A percentile compares a stretch with the other conserved stretches of the same genome.
phyloP scores from a whole-genome alignment of 2,329 filamentous ascomycete genomes.

The Esteya vermicola region DNA sequence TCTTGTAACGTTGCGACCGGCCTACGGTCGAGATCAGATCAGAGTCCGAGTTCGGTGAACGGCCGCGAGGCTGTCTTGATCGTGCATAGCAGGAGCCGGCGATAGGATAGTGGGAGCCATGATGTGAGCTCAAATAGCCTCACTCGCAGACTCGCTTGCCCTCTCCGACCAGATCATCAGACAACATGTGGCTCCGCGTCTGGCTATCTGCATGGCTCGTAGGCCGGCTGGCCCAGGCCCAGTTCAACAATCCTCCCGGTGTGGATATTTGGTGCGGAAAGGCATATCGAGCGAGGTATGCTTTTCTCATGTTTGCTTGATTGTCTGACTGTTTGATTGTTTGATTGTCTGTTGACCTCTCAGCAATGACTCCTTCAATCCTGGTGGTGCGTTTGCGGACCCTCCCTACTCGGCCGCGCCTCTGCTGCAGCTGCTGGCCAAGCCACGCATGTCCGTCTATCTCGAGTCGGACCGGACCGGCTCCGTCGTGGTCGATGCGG shows the following conservation, averaged over 20 bases:
- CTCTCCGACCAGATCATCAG: no score
- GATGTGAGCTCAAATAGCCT: no score
- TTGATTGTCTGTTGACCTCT: background rate
- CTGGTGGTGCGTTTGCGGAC: background rate
- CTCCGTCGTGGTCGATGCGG: background rate
- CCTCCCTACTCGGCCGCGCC: background rate
- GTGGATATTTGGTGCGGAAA: constrained; percentile 1
- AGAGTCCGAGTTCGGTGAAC: no score
- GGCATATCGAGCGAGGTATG: background rate
- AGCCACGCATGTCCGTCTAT: constrained; percentile 1
- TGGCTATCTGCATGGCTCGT: background rate
- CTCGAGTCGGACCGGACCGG: background rate
- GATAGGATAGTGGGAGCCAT: no score
- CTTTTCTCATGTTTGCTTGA: no score
- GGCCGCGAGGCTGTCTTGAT: no score
- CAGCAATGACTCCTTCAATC: background rate
- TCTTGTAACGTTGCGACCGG: background rate
- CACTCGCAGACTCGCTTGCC: no score
- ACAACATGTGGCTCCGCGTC: no score
- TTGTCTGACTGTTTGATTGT: background rate
- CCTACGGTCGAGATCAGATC: no score
- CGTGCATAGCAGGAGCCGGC: no score
- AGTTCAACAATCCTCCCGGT: background rate
- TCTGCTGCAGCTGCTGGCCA: background rate
- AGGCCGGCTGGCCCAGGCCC: background rate